phyloP scores from a whole-genome alignment of 192 early-diverging fungal species.

The Coemansia biformis region DNA sequence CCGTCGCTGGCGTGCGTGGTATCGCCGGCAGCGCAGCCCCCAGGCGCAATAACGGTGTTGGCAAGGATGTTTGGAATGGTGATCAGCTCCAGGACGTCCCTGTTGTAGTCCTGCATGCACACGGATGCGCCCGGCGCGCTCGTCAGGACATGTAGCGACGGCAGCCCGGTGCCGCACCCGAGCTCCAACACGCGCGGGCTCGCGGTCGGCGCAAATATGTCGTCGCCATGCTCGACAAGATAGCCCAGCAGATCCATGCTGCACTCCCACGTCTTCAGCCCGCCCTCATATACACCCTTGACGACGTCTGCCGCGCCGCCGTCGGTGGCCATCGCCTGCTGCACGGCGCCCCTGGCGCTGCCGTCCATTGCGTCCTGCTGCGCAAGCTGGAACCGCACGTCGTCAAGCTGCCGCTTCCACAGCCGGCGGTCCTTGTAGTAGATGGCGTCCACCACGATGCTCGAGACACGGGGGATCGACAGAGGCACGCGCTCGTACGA shows the following conservation, averaged over 20 bases:
- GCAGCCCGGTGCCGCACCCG: slow-evolving; percentile 86
- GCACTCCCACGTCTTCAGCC: slow-evolving; percentile 98
- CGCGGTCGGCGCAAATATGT: background rate
- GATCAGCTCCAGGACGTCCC: slow-evolving; percentile 75
- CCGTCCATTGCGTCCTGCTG: slow-evolving; percentile 63
- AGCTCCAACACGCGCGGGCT: slow-evolving; percentile 52
- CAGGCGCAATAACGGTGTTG: slow-evolving; percentile 59
- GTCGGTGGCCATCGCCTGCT: slow-evolving; percentile 29
- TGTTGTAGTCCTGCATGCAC: slow-evolving; percentile 92
- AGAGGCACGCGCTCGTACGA: slow-evolving; percentile 24
- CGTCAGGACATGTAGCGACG: slow-evolving; percentile 71
- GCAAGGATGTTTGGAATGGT: slow-evolving; percentile 88
- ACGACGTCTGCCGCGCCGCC: slow-evolving; percentile 64
- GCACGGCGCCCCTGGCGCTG: slow-evolving; percentile 23
- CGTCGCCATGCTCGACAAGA: slow-evolving; percentile 47
- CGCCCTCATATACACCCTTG: slow-evolving; percentile 88
- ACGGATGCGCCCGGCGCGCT: slow-evolving; percentile 50
- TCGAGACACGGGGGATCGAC: slow-evolving; percentile 24
- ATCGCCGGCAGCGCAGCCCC: slow-evolving; percentile 56
- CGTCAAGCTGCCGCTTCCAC: slow-evolving; percentile 68
- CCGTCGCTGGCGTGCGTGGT: slow-evolving; percentile 32
- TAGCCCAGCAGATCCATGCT: slow-evolving; percentile 78
- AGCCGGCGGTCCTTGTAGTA: slow-evolving; percentile 33
- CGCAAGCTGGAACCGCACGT: slow-evolving; percentile 81
- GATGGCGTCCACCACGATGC: slow-evolving; percentile 38